Base-by-base conservation (phyloP, 192 early-diverging fungal species). In the Dissophora ornata region DNA sequence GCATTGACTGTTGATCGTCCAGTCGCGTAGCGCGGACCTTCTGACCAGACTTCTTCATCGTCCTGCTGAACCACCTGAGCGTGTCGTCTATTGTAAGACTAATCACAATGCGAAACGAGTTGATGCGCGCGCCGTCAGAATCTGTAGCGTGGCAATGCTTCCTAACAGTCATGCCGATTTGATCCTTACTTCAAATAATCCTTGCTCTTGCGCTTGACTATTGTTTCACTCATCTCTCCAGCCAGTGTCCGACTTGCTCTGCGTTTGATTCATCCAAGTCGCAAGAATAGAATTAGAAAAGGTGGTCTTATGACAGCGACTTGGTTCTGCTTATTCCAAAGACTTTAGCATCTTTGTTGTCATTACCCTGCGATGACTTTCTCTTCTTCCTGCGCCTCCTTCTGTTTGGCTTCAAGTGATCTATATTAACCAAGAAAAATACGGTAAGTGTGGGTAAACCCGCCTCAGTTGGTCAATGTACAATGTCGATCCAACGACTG, bases 51-150 rank as follows among this genome's bases (percentile, higher is more conserved):
- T 29, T 22, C 22, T 33, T 77, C 38, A 32, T 50, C 25, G 64
- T 18, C 46, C 51, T 52, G 16, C 18, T 56, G 32, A 77, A 77
- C 65, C 58, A 59, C 16, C 63, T 58, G 25, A 77, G 24, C 16
- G 73, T 77, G 26, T 67, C 73, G 11, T 77, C 73, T 57, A 77
- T 57, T 9, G 73, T 65, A 32, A 77, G 24, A 22, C 73, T 77
- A 32, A 34, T 49, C 9, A 19, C 9, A 40, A 2, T 24, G 24
- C 1, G 1, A 3, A 26, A 26, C 19, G 18, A 44, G 48, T 34
- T n/a, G n/a, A n/a, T n/a, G n/a, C n/a, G n/a, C n/a, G n/a, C n/a
- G n/a, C n/a, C n/a, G n/a, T n/a, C n/a, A n/a, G n/a, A n/a, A n/a
- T n/a, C n/a, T n/a, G n/a, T n/a, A n/a, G n/a, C n/a, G n/a, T n/a